Conservation (phyloP, 257 asterid species). For the Plectranthus barbatus region DNA sequence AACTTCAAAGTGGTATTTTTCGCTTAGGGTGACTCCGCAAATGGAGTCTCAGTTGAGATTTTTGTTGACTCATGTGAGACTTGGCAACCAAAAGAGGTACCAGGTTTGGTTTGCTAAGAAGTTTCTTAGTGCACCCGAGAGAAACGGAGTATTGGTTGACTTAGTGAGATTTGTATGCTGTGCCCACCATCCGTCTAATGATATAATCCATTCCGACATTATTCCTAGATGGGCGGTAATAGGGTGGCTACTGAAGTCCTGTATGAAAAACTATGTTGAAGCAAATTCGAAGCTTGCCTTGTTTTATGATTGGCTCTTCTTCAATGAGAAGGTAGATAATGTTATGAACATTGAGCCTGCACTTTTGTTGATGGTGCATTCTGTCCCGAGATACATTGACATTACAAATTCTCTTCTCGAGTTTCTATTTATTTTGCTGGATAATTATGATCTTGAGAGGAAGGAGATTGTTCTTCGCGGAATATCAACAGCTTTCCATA, state of each 20-base stretch:
- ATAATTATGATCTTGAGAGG: conserved; percentile 65
- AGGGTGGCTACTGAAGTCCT: conserved; percentile 62
- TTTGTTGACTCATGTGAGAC: conserved; percentile 57
- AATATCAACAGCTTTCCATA: conserved; percentile 42
- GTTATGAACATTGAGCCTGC: conserved; percentile 77
- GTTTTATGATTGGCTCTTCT: conserved; percentile 80
- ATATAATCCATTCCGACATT: conserved; percentile 43
- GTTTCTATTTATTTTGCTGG: conserved; percentile 52
- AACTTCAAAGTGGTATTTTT: conserved; percentile 58
- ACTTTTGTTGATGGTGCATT: conserved; percentile 57
- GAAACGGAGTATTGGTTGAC: conserved; percentile 42
- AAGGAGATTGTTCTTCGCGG: conserved; percentile 46
- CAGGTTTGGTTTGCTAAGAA: conserved; percentile 71
- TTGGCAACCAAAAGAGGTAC: conserved; percentile 61
- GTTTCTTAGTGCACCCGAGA: conserved; percentile 46
- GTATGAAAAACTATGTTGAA: conserved; percentile 42
- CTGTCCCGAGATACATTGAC: conserved; percentile 56
- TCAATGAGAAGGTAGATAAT: conserved; percentile 54
- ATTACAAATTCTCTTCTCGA: conserved; percentile 68
- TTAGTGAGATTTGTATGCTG: conserved; percentile 78
- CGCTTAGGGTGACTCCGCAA: conserved; percentile 75
- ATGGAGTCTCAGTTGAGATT: conserved; percentile 78
- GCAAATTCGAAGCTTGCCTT: conserved; percentile 71
- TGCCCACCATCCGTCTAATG: conserved; percentile 64
- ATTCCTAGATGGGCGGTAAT: conserved; percentile 77